phyloP scores from a whole-genome alignment of 2,329 filamentous ascomycete genomes.

The Didymella glomerata region DNA sequence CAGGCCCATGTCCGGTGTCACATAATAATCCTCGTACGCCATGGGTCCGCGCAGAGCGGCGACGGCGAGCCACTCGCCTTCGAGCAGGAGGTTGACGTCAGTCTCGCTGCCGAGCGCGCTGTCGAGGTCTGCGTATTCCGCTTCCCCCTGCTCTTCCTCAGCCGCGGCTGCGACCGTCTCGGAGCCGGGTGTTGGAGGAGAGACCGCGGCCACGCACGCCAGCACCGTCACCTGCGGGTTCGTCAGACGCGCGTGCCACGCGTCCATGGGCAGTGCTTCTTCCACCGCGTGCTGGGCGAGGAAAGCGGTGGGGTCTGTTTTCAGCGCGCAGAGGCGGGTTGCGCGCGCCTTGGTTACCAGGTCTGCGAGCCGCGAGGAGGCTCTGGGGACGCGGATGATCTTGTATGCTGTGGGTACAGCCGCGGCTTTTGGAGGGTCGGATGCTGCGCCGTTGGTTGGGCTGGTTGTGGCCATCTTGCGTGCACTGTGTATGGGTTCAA shows the following conservation, averaged over 20 bases:
- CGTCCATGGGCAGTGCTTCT: conserved; percentile 13
- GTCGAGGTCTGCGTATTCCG: too few species aligned
- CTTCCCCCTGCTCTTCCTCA: too few species aligned
- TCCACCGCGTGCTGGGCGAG: conserved; percentile 25
- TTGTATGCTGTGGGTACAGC: conserved; percentile 8
- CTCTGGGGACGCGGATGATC: conserved; percentile 24
- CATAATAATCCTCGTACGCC: conserved; percentile 26
- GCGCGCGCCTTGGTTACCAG: conserved; percentile 27
- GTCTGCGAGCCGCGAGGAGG: conserved; percentile 19
- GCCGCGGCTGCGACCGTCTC: too few species aligned
- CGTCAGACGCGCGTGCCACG: conserved; percentile 27
- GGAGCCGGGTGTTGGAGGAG: too few species aligned
- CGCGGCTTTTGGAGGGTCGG: too few species aligned
- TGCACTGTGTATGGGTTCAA: too few species aligned
- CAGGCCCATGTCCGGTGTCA: conserved; percentile 22
- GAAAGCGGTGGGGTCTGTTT: conserved; percentile 28
- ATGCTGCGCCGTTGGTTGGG: too few species aligned
- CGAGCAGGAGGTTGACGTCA: conserved; percentile 15
- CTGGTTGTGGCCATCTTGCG: too few species aligned
- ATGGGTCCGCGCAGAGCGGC: conserved; percentile 28
- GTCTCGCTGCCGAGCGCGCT: too few species aligned
- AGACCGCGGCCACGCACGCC: conserved; percentile 19
- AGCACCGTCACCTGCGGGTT: conserved; percentile 8
- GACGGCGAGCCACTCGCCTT: conserved; percentile 31
- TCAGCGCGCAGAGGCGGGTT: conserved; percentile 29